These are phyloP conservation scores for Conticribra weissflogii DNA, from an alignment of 108 stramenopile genomes.

Conservation along the genomic window DNA sequence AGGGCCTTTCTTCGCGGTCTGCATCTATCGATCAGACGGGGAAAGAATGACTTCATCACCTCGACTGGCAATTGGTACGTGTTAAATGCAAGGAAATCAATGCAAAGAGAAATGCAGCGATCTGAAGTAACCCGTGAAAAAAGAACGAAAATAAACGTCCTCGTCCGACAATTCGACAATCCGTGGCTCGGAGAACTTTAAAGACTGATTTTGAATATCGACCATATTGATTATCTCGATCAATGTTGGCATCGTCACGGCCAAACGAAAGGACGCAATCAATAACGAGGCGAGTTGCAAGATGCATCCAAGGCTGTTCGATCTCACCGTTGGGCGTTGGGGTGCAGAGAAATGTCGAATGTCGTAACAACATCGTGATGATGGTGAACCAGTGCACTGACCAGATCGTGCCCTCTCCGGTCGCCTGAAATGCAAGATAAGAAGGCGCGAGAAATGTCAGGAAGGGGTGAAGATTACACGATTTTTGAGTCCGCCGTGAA, in stretches of 20 bases:
- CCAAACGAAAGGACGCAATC: neutral
- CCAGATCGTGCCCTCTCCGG: no score
- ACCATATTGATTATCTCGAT: conserved; percentile 50
- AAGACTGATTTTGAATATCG: conserved; percentile 54
- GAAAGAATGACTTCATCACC: conserved; percentile 89
- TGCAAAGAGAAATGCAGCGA: no score
- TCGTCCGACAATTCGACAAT: neutral
- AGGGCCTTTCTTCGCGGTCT: conserved; percentile 81
- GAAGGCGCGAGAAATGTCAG: no score
- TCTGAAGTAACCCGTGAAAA: no score
- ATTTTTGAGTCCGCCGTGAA: no score
- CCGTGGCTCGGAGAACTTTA: conserved; percentile 53
- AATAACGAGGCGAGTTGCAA: neutral
- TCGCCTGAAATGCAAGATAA: no score
- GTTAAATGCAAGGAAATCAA: no score
- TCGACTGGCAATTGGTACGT: conserved; percentile 54
- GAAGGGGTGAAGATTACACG: no score
- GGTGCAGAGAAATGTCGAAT: no score
- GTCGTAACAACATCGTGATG: no score
- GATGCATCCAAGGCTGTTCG: neutral
- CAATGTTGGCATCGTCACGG: conserved; percentile 38
- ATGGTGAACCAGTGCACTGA: no score
- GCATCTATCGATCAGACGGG: conserved; percentile 92
- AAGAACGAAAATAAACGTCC: conserved; percentile 1
- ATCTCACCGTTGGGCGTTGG: conserved; percentile 9